Percentiles rank a stretch among this genome's conserved stretches.
Evolutionary conservation across 192 early-diverging fungal genomes (phyloP).

Genomic region (Neocallimastix lanati): DNA sequence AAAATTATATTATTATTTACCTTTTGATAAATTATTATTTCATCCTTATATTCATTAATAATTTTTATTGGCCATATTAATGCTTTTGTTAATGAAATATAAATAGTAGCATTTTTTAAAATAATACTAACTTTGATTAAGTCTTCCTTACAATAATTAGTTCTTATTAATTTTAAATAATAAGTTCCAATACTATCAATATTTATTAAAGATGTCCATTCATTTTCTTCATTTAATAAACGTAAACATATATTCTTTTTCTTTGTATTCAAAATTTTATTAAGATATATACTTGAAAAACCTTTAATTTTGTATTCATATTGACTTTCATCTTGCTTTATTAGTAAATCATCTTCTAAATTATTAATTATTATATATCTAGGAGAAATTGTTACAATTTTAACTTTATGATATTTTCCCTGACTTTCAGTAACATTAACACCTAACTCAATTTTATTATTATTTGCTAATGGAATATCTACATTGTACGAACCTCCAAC

Average conservation of each 20-base stretch:
- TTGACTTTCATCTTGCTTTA: neutral
- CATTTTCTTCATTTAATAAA: slow-evolving; percentile 20
- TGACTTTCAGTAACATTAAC: slow-evolving; percentile 70
- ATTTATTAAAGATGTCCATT: slow-evolving; percentile 41
- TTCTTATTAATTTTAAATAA: slow-evolving; percentile 51
- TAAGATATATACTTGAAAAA: neutral
- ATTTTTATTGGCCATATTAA: no score
- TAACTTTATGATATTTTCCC: slow-evolving; percentile 35
- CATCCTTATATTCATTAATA: no score
- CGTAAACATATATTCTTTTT: neutral
- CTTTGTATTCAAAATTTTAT: neutral
- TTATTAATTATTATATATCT: neutral
- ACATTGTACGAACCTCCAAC: slow-evolving; percentile 73
- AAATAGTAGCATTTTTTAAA: slow-evolving; percentile 80
- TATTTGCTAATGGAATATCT: slow-evolving; percentile 30
- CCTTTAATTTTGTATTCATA: neutral
- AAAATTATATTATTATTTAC: neutral
- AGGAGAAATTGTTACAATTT: neutral
- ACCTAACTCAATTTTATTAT: slow-evolving; percentile 57
- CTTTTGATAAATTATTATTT: no score
- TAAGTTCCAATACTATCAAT: slow-evolving; percentile 73
- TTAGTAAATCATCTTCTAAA: neutral
- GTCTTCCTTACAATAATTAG: slow-evolving; percentile 33
- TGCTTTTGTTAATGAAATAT: slow-evolving; percentile 28
- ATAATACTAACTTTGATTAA: slow-evolving; percentile 63